These are phyloP conservation scores for Arabidopsis suecica DNA, from an alignment of 345 rosid genomes.

Conservation along the genomic window DNA sequence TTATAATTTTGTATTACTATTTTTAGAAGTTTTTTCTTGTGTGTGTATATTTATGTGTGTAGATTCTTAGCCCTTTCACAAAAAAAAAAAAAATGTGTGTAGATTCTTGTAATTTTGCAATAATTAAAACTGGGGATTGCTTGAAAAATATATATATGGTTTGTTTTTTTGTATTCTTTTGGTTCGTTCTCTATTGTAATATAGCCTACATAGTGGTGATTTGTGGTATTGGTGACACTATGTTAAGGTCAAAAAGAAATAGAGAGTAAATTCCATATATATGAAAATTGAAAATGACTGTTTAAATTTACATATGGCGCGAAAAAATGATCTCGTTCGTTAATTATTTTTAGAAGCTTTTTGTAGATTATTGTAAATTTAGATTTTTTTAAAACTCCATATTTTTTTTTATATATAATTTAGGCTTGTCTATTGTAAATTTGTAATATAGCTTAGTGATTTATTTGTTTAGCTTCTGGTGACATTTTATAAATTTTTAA, in stretches of 20 bases:
- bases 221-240: conserved; percentile 2
- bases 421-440: too few species aligned
- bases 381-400: too few species aligned
- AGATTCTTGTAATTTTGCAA: conserved; percentile 30
- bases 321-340: background rate
- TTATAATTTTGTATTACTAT: conserved; percentile 30
- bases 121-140: conserved; percentile 17
- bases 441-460: too few species aligned
- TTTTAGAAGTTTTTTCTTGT: conserved; percentile 3
- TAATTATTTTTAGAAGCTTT: background rate
- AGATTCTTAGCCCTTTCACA: conserved; percentile 5
- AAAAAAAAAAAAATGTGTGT: background rate
- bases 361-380: too few species aligned
- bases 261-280: background rate
- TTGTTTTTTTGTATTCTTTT: background rate
- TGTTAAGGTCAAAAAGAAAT: too few species aligned
- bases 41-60: conserved; percentile 11
- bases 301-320: background rate
- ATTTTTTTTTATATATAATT: too few species aligned
- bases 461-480: too few species aligned
- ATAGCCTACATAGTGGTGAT: conserved; percentile 23
- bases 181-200: conserved; percentile 17
- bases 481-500: too few species aligned
- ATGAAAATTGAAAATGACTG: background rate
- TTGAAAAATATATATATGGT: background rate